Percentiles rank a stretch among this genome's conserved stretches.
These are phyloP conservation scores for Ensete ventricosum DNA, from an alignment of 176 grass and related monocot genomes.

Conservation along the genomic window DNA sequence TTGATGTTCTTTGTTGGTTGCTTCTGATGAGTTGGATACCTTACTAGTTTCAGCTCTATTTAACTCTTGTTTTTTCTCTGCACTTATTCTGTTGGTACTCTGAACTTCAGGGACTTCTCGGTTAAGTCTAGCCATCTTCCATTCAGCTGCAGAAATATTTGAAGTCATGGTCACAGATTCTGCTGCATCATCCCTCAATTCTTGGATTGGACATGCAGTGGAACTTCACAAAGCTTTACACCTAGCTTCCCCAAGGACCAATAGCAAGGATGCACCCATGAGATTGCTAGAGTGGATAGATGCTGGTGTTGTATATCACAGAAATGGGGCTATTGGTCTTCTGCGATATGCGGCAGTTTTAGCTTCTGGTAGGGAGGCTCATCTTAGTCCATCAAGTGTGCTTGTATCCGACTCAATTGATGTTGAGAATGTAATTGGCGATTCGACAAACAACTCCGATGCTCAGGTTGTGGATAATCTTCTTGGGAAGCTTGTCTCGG, in stretches of 20 bases:
- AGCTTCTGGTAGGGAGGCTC: slow-evolving; percentile 88
- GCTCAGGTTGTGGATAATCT: slow-evolving; percentile 83
- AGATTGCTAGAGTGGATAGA: slow-evolving; percentile 96
- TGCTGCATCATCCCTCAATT: slow-evolving; percentile 68
- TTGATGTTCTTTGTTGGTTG: slow-evolving; percentile 15
- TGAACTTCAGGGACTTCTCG: slow-evolving; percentile 52
- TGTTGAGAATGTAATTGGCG: slow-evolving; percentile 76
- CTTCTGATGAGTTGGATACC: slow-evolving; percentile 13
- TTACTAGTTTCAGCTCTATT: slow-evolving; percentile 4
- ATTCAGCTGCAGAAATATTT: slow-evolving; percentile 86
- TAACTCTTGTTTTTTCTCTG: slow-evolving; percentile 14
- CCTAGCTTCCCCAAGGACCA: slow-evolving; percentile 85
- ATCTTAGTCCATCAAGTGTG: slow-evolving; percentile 78
- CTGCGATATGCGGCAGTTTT: slow-evolving; percentile 88
- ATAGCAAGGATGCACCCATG: slow-evolving; percentile 84
- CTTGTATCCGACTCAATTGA: slow-evolving; percentile 94
- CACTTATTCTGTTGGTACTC: background rate
- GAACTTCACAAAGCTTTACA: slow-evolving; percentile 93
- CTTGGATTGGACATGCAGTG: slow-evolving; percentile 84
- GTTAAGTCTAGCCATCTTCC: slow-evolving; percentile 84
- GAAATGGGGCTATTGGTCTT: slow-evolving; percentile 75
- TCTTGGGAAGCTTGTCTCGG: slow-evolving; percentile 70
- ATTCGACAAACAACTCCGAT: slow-evolving; percentile 65
- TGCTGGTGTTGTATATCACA: slow-evolving; percentile 93
- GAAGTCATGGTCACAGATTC: slow-evolving; percentile 94